Evolutionary conservation across 2,329 filamentous ascomycete genomes (phyloP), one percentile per base, ranked within the genome.

Genomic region (Penicillium sp.): DNA sequence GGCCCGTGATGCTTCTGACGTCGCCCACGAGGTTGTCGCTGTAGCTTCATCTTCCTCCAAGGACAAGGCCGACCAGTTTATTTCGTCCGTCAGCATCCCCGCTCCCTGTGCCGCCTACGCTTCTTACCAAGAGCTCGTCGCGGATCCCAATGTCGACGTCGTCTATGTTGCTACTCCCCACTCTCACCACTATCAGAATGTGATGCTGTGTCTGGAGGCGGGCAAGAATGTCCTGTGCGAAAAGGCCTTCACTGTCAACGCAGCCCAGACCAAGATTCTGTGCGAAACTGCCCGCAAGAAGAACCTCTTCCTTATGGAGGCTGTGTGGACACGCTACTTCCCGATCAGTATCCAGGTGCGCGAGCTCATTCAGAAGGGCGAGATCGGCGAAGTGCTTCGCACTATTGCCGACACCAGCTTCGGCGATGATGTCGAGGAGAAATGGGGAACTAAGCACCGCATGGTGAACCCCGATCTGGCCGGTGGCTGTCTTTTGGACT

Each of bases 121-220:
- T 51, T 88, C 85, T 9, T 95, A 95, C 71, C 79, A 84, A 54
- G 87, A 90, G 66, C 80, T 95, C 25, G 89, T 92, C 24, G 79
- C 81, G 44, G 88, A 95, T 66, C 75, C 85, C 6, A 80, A 88
- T 61, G 81, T 95, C 58, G 88, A 95, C 69, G 88, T 95, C 60
- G 73, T 95, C 72, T 95, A 95, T 70, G 82, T 95, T 48, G 89
- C 89, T 23, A 95, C 90, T 3, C 90, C 90, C 13, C 90, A 95
- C 74, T 91, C 87, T 61, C 90, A 95, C 70, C 90, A 95, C 75
- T 95, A 91, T 75, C 89, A 95, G 69, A 92, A 95, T 72, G 81
- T 83, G 56, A 88, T 90, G 81, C 80, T 95, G n/a, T 87, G 84
- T 38, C 78, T 95, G 33, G 81, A 88, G 58, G 87, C 87, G 6